A percentile compares a stretch with the other conserved stretches of the same genome.
Evolutionary conservation across 1,139 yeast genomes (phyloP).

Genomic region (Saccharomycopsis phalli): DNA sequence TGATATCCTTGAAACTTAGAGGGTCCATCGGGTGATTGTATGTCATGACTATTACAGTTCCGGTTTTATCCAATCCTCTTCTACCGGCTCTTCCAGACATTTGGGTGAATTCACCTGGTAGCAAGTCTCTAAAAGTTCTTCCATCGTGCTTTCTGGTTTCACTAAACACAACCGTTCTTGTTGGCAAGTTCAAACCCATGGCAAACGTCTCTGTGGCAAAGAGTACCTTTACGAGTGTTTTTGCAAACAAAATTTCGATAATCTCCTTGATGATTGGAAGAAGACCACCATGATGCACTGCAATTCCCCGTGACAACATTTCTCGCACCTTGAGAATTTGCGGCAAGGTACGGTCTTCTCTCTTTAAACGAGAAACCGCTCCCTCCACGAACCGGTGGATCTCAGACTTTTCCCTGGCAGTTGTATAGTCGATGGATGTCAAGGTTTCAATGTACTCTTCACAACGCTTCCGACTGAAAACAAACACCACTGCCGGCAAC

Average conservation of each 20-base stretch:
- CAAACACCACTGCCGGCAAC: slow-evolving; percentile 87
- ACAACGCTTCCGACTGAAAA: slow-evolving; percentile 86
- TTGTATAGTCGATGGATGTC: slow-evolving; percentile 68
- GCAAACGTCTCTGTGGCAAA: slow-evolving; percentile 99
- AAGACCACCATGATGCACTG: slow-evolving; percentile 95
- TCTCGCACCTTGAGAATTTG: slow-evolving; percentile 80
- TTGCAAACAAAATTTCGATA: slow-evolving; percentile 85
- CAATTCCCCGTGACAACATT: slow-evolving; percentile 81
- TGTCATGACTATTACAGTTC: slow-evolving; percentile 94
- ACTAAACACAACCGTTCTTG: slow-evolving; percentile 89
- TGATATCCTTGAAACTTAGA: slow-evolving; percentile 60
- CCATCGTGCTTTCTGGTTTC: slow-evolving; percentile 88
- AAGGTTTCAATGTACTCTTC: slow-evolving; percentile 86
- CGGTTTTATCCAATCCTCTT: slow-evolving; percentile 88
- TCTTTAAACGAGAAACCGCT: slow-evolving; percentile 78
- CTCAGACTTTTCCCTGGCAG: slow-evolving; percentile 77
- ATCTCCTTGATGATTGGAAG: slow-evolving; percentile 93
- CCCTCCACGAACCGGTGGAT: slow-evolving; percentile 87
- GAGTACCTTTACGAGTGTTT: slow-evolving; percentile 74
- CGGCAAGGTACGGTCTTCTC: slow-evolving; percentile 88
- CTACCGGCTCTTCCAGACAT: slow-evolving; percentile 99
- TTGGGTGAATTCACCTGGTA: slow-evolving; percentile 96
- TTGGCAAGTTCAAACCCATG: slow-evolving; percentile 95
- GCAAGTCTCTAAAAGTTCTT: slow-evolving; percentile 62
- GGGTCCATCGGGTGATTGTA: slow-evolving; percentile 61